Conservation (phyloP, 2,329 filamentous ascomycete genomes). For the Calonectria fujianensis region DNA sequence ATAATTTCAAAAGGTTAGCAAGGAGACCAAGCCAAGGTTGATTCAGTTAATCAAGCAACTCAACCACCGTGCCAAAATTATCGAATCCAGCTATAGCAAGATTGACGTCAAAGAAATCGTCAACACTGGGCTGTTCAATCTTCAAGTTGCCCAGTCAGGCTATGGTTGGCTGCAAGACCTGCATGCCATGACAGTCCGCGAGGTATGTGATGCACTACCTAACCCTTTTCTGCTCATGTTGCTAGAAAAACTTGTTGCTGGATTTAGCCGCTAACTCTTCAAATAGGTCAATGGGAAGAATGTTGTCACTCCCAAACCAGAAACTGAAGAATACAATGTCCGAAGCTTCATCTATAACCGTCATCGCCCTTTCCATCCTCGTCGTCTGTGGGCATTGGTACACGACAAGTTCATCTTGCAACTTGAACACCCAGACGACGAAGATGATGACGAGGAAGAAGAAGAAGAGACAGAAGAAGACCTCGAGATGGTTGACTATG, state of each 20-base stretch:
- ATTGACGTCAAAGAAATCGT: conserved; percentile 79
- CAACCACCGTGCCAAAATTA: conserved; percentile 79
- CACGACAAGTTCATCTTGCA: conserved; percentile 72
- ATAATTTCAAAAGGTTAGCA: conserved; percentile 57
- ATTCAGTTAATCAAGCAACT: conserved; percentile 74
- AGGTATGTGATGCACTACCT: conserved; percentile 61
- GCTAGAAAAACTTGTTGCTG: not conserved
- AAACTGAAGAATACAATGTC: conserved; percentile 84
- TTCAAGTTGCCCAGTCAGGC: conserved; percentile 77
- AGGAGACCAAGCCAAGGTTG: conserved; percentile 67
- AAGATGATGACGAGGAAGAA: conserved; percentile 60
- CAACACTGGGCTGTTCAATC: conserved; percentile 79
- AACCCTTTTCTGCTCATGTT: not conserved
- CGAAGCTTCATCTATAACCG: conserved; percentile 82
- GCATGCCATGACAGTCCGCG: conserved; percentile 79
- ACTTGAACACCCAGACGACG: conserved; percentile 64
- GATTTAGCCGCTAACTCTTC: not conserved
- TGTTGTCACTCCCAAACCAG: conserved; percentile 78
- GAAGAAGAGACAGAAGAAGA: conserved; percentile 56
- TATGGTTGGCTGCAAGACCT: conserved; percentile 83
- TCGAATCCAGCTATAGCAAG: conserved; percentile 75
- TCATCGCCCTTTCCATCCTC: conserved; percentile 72
- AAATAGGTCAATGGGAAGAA: conserved; percentile 67
- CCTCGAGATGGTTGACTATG: conserved; percentile 48
- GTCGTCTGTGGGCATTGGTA: conserved; percentile 65